Conservation (phyloP, 2,329 filamentous ascomycete species). For the Lasiodiplodia sp. region DNA sequence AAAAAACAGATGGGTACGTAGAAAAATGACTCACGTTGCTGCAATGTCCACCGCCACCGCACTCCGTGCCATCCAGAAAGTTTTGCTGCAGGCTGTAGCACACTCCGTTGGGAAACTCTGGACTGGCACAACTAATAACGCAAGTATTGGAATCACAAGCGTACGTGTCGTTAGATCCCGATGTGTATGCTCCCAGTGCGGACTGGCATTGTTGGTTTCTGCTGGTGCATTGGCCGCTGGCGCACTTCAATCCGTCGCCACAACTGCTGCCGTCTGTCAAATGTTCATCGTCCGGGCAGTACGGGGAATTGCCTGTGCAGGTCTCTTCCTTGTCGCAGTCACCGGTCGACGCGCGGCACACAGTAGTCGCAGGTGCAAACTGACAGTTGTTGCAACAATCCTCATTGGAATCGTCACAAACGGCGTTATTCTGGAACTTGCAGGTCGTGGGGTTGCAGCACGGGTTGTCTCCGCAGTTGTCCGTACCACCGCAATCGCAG, state of each 20-base stretch:
- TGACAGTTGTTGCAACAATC: constrained; percentile 80
- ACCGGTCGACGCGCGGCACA: constrained; percentile 83
- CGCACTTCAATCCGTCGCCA: constrained; percentile 76
- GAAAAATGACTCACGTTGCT: constrained; percentile 61
- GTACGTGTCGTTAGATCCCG: constrained; percentile 72
- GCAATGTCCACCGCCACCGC: constrained; percentile 81
- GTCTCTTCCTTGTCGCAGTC: constrained; percentile 84
- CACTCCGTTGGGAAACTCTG: constrained; percentile 68
- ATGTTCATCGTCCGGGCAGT: constrained; percentile 77
- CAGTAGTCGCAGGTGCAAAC: constrained; percentile 69
- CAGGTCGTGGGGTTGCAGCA: constrained; percentile 91
- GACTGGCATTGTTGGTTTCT: constrained; percentile 88
- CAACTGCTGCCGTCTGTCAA: constrained; percentile 75
- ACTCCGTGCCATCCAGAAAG: constrained; percentile 90
- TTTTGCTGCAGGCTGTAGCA: constrained; percentile 86
- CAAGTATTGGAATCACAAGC: constrained; percentile 78
- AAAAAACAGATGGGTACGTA: not conserved
- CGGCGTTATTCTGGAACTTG: constrained; percentile 76
- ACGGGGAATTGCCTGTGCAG: constrained; percentile 75
- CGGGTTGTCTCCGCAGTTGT: constrained; percentile 73
- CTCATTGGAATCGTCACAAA: constrained; percentile 86
- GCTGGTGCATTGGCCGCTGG: constrained; percentile 93
- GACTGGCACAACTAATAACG: constrained; percentile 76
- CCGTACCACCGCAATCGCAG: constrained; percentile 87
- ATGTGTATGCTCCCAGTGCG: constrained; percentile 74